Evolutionary conservation across 768 basidiomycete genomes (phyloP), one percentile per base, ranked within the genome.

Genomic region (Mycena crocata): DNA sequence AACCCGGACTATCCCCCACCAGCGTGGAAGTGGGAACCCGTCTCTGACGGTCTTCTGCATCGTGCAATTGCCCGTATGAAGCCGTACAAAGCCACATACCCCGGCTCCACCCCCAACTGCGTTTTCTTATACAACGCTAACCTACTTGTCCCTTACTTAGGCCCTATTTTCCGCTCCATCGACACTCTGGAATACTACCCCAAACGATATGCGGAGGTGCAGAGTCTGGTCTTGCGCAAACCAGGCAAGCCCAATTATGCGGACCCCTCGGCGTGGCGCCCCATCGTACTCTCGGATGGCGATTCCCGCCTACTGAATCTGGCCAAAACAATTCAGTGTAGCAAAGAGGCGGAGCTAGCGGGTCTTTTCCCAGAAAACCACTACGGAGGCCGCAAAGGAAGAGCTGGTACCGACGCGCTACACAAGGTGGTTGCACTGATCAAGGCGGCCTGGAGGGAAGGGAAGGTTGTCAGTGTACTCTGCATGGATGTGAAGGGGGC

Each of bases 401-500:
- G 80, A 1, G 70, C 76, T 4, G 81, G 83, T 0, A 75, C 74
- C 0, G 80, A 85, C 67, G 74, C 81, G 0, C 34, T 82, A 7
- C 74, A 79, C 48, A 55, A 75, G 1, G 66, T 84, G 0, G 73
- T 78, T 5, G 57, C 78, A 5, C 74, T 68, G 13, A 73, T 85
- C 39, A 79, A 83, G 48, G 72, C 75, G 1, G 78, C 80, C 0
- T 85, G 83, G 84, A 28, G 77, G 0, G 54, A 58, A 9, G 55
- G 67, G 0, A 76, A 81, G 30, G 83, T 84, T 0, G 80, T 68
- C 0, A 76, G 77, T 1, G 71, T 76, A 0, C 77, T 84, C 0
- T 84, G 81, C 70, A 74, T 85, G 0, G 83, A 85, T 59, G 76
- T 85, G 0, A 72, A 82, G 70, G 83, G 78, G 0, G 82, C 84